phyloP scores from a whole-genome alignment of 345 rosid species.

The Turritis glabra region DNA sequence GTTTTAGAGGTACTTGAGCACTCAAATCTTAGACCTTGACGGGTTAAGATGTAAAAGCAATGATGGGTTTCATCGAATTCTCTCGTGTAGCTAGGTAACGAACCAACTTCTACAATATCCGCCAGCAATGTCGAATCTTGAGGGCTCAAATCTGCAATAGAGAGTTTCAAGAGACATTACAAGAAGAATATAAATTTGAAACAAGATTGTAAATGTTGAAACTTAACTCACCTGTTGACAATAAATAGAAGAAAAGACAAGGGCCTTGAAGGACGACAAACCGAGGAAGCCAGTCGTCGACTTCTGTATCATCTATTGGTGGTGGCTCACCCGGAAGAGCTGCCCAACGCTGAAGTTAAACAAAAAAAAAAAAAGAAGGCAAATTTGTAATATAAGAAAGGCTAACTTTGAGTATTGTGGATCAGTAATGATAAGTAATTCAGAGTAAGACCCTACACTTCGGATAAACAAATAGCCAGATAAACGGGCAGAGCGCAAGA shows the following conservation, averaged over 20 bases:
- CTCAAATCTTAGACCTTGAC: constrained; percentile 79
- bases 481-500: constrained; percentile 83
- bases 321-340: constrained; percentile 97
- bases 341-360: constrained; percentile 75
- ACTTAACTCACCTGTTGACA: constrained; percentile 62
- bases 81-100: constrained; percentile 62
- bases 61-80: constrained; percentile 62
- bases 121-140: constrained; percentile 85
- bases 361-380: background rate
- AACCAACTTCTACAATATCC: constrained; percentile 76
- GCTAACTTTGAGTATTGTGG: constrained; percentile 8
- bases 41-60: constrained; percentile 70
- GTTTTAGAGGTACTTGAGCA: constrained; percentile 72
- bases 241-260: constrained; percentile 79
- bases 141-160: constrained; percentile 84
- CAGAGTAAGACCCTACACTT: constrained; percentile 50
- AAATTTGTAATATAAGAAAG: background rate
- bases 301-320: constrained; percentile 85
- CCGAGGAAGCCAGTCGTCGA: constrained; percentile 98
- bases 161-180: constrained; percentile 15
- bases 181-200: background rate
- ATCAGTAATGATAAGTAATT: constrained; percentile 8
- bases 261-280: constrained; percentile 90
- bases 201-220: background rate
- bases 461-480: constrained; percentile 84